Evolutionary conservation across 2,329 filamentous ascomycete genomes (phyloP), one percentile per base, ranked within the genome.

Genomic region (Alternaria novae-zelandiae): DNA sequence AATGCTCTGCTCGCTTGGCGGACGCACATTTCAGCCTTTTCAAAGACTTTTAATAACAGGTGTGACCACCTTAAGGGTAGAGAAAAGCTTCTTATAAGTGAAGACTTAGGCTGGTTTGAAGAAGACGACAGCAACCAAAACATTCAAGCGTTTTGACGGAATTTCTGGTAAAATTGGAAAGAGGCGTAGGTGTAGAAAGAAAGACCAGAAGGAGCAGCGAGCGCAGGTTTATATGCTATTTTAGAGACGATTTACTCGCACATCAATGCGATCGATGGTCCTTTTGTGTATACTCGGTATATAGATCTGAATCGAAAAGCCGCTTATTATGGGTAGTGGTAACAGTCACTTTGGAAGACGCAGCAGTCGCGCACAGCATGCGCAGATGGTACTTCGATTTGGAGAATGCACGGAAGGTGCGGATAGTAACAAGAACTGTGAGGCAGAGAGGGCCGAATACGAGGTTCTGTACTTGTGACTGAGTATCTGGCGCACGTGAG

Each of bases 1-100:
- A 41, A n/a, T 10, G 15, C n/a, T 10, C 10, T 0, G 36, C n/a
- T 0, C 0, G n/a, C 15, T 17, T 41, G 9, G 9, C 36, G 6
- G 36, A 9, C 1, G 36, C 32, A 10, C 32, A 21, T n/a, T n/a
- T n/a, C n/a, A n/a, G n/a, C n/a, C n/a, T n/a, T n/a, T n/a, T n/a
- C n/a, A n/a, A n/a, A n/a, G n/a, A n/a, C n/a, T n/a, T n/a, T n/a
- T n/a, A n/a, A n/a, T n/a, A n/a, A n/a, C n/a, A n/a, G n/a, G n/a
- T n/a, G n/a, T n/a, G n/a, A n/a, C n/a, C n/a, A n/a, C n/a, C n/a
- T n/a, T n/a, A n/a, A n/a, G n/a, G n/a, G n/a, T n/a, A n/a, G n/a
- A n/a, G n/a, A n/a, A n/a, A n/a, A 36, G 32, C 13, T n/a, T 36
- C 30, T 15, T 13, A 30, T 28, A 28, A 28, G 26, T 28, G 26